phyloP scores from a whole-genome alignment of 176 grass and related monocot species.

The Microstegium vimineum region DNA sequence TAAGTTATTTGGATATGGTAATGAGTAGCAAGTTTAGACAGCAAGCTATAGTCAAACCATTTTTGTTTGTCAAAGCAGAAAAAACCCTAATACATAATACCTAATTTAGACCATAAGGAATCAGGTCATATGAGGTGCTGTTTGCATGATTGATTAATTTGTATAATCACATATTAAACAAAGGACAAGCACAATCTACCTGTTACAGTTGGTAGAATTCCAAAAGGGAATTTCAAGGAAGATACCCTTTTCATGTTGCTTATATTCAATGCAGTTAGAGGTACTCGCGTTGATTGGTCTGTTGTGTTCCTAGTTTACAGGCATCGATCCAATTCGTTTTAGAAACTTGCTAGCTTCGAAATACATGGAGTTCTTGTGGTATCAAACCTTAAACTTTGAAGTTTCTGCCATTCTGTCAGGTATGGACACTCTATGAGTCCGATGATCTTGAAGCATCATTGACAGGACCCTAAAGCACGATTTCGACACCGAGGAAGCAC shows the following conservation, averaged over 20 bases:
- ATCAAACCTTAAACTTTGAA: background rate
- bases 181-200: background rate
- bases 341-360: background rate
- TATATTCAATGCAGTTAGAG: background rate
- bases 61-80: background rate
- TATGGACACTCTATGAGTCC: conserved; percentile 59
- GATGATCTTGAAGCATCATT: conserved; percentile 48
- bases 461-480: conserved; percentile 45
- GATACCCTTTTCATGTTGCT: background rate
- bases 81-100: background rate
- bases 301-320: background rate
- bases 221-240: conserved; percentile 18
- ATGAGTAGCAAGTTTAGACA: background rate
- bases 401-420: conserved; percentile 35
- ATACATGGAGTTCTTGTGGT: background rate
- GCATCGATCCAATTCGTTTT: background rate
- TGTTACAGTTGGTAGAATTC: background rate
- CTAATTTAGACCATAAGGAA: conserved; percentile 1
- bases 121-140: background rate
- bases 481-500: conserved; percentile 44
- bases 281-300: conserved; percentile 1
- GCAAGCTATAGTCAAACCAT: background rate
- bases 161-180: conserved; percentile 4
- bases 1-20: background rate
- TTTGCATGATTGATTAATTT: background rate